These are phyloP conservation scores for Penicillium flavigenum DNA, from an alignment of 495 filamentous ascomycete genomes.

Conservation along the genomic window DNA sequence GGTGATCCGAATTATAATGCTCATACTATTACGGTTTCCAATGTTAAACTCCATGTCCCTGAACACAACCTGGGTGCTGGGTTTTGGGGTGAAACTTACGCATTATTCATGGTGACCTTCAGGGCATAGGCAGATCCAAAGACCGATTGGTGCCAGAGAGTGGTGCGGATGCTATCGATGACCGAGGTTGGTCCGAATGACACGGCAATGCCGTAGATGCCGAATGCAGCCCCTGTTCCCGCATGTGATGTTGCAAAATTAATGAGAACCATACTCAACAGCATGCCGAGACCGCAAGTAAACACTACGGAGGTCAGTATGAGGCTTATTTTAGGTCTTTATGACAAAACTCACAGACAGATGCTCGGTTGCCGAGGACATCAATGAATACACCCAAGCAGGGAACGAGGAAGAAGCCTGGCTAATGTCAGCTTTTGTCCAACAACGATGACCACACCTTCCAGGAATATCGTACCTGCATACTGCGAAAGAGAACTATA, in stretches of 20 bases:
- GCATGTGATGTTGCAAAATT: conserved; percentile 34
- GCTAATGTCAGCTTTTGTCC: background rate
- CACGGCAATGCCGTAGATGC: conserved; percentile 42
- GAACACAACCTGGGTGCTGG: too few relatives aligned
- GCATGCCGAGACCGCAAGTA: conserved; percentile 38
- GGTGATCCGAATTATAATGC: conserved; percentile 46
- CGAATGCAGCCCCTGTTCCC: conserved; percentile 46
- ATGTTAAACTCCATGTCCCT: conserved; percentile 4
- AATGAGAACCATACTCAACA: conserved; percentile 43
- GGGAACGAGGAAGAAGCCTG: conserved; percentile 45
- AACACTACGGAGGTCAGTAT: conserved; percentile 24
- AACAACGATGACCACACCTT: background rate
- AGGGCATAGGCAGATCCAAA: conserved; percentile 46
- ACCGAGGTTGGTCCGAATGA: conserved; percentile 43
- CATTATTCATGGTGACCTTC: conserved; percentile 49
- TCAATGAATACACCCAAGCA: conserved; percentile 46
- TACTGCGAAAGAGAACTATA: conserved; percentile 46
- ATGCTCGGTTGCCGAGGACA: conserved; percentile 42
- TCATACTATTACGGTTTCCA: conserved; percentile 32
- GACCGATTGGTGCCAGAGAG: conserved; percentile 44
- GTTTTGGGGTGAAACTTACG: conserved; percentile 22
- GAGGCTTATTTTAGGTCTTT: background rate
- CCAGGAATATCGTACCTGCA: conserved; percentile 28
- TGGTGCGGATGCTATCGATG: conserved; percentile 47
- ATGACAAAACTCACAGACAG: conserved; percentile 33